Base-by-base conservation (phyloP, 2,329 filamentous ascomycete species). In the Calonectria pteridis region DNA sequence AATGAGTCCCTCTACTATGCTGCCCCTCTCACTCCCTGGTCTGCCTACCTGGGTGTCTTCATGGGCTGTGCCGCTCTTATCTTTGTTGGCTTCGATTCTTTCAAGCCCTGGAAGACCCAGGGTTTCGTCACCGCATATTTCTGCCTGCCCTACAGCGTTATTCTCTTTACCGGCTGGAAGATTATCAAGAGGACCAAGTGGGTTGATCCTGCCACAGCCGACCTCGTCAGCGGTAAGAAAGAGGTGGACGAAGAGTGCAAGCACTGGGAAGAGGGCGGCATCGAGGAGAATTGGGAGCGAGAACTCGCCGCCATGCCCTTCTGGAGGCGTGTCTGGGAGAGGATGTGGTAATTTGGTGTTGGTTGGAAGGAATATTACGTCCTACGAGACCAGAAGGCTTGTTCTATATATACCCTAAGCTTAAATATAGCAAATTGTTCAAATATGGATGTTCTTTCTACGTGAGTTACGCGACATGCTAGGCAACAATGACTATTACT, bases 211-310 rank as follows among this genome's bases (percentile, higher is more conserved):
- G 68, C 76, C 51, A 79, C 71, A 4, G 79, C 79, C 29, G 79
- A 81, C 23, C 75, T 81, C 20, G 69, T 81, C 35, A 89, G 89
- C 43, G 92, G 93, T 72, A 85, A 94, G 72, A 89, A 89, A 9
- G 93, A 94, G 82, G 90, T 93, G 74, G 92, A 93, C 68, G 90
- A 91, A 75, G 85, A 87, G 81, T 86, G 85, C 75, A 77, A 82
- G 23, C 80, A 84, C 55, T 87, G 85, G 85, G 85, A 87, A 72
- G 85, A 87, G 75, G 85, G 85, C 9, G 85, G 85, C 6, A 84
- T 89, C 37, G 86, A 87, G 74, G 86, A 87, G 78, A 87, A 87
- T 68, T 85, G 86, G 78, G 79, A 79, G 75, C 76, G 78, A 23
- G 80, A 81, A 51, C 78, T 87, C 29, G 82, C 82, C 9, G 76